Evolutionary conservation across 768 basidiomycete genomes (phyloP).

Genomic region (Grammothele lineata): DNA sequence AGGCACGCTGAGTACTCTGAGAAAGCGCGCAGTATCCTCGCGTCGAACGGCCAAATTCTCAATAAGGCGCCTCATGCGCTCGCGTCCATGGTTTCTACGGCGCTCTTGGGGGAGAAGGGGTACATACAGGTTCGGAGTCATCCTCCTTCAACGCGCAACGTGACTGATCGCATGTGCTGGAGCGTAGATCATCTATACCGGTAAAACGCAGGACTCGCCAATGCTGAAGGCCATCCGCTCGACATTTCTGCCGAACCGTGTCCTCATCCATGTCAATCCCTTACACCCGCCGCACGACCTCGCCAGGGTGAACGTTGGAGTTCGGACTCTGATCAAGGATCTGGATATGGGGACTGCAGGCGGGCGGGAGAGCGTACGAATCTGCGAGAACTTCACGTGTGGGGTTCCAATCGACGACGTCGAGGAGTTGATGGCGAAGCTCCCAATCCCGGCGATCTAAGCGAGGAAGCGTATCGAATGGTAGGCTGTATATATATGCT

Average conservation of each 20-base stretch:
- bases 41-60: conserved; percentile 20
- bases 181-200: conserved; percentile 19
- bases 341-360: not conserved
- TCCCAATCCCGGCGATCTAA: too few species aligned
- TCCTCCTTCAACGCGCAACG: not conserved
- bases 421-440: conserved; percentile 15
- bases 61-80: conserved; percentile 18
- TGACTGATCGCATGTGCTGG: not conserved
- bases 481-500: too few species aligned
- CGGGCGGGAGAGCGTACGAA: conserved; percentile 14
- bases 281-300: conserved; percentile 16
- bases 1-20: conserved; percentile 16
- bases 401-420: conserved; percentile 19
- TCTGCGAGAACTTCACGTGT: conserved; percentile 25
- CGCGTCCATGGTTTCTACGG: conserved; percentile 20
- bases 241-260: conserved; percentile 20
- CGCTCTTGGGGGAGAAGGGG: conserved; percentile 14
- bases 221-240: conserved; percentile 13
- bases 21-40: conserved; percentile 20
- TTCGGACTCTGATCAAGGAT: conserved; percentile 14
- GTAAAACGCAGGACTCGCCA: not conserved
- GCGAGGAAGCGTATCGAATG: too few species aligned
- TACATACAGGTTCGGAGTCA: conserved; percentile 18
- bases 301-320: conserved; percentile 16
- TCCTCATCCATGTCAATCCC: conserved; percentile 22